Percentiles rank a stretch among this genome's conserved stretches.
phyloP scores from a whole-genome alignment of 1,139 yeast genomes.

The Suhomyces anneliseae region DNA sequence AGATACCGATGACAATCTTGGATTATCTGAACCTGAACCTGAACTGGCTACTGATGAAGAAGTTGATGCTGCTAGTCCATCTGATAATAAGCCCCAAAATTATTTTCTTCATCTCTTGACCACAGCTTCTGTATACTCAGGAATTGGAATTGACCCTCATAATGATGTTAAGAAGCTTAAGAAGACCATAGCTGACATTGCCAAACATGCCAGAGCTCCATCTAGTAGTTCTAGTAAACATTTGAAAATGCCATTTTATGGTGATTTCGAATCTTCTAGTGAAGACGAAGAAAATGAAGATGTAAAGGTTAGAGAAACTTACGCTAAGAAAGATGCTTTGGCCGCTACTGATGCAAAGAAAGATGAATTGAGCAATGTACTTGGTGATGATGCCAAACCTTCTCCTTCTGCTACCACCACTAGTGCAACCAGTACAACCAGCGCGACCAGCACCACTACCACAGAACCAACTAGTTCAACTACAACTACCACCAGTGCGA shows the following conservation, averaged over 20 bases:
- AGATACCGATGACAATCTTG: not conserved
- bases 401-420: too few relatives aligned
- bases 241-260: conserved; percentile 11
- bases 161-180: conserved; percentile 5
- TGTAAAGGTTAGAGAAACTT: too few relatives aligned
- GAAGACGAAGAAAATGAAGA: conserved; percentile 1
- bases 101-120: conserved; percentile 20
- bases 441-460: too few relatives aligned
- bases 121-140: conserved; percentile 20
- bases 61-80: conserved; percentile 21
- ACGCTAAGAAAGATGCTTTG: too few relatives aligned
- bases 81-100: conserved; percentile 19
- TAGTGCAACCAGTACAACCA: too few relatives aligned
- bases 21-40: not conserved
- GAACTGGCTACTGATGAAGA: conserved; percentile 21
- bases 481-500: too few relatives aligned
- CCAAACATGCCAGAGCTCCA: conserved; percentile 4
- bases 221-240: not conserved
- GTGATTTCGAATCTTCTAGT: conserved; percentile 9
- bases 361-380: too few relatives aligned
- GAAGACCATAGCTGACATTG: conserved; percentile 4
- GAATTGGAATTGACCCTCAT: conserved; percentile 12
- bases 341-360: too few relatives aligned
- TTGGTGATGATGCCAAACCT: too few relatives aligned
- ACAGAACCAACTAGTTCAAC: too few relatives aligned